Evolutionary conservation across 202 grass and related monocot genomes (phyloP).

Genomic region (Schoenoplectus tabernaemontani): DNA sequence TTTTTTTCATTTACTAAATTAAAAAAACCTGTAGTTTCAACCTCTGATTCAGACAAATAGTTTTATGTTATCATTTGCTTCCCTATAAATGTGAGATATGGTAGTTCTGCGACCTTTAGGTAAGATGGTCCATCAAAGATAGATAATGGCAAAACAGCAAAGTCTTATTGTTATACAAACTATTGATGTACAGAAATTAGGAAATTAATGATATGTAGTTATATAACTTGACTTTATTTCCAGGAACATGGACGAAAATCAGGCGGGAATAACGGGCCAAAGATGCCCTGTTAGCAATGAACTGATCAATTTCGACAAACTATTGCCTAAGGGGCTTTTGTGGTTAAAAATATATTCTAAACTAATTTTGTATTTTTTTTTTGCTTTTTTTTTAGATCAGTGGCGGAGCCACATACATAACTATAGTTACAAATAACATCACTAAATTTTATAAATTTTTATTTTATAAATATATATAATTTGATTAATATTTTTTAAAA

Average conservation of each 20-base stretch:
- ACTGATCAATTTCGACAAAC: neutral
- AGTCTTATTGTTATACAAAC: neutral
- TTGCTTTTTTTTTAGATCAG: neutral
- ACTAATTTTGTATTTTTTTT: slow-evolving; percentile 8
- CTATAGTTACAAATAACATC: too few species aligned
- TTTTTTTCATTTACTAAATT: too few species aligned
- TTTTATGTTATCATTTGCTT: neutral
- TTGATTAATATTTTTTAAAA: too few species aligned
- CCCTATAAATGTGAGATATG: neutral
- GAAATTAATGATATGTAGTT: neutral
- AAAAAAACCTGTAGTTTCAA: too few species aligned
- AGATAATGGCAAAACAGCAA: neutral
- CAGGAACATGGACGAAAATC: neutral
- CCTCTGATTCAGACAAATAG: too few species aligned
- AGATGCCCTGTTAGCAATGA: neutral
- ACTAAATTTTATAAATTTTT: too few species aligned
- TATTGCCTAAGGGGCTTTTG: too few species aligned
- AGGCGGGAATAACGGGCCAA: neutral
- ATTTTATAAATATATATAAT: too few species aligned
- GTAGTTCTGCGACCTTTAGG: too few species aligned
- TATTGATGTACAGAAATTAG: neutral
- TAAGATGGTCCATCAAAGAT: neutral
- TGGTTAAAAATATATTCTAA: too few species aligned
- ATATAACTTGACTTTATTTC: neutral
- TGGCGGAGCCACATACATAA: too few species aligned